Evolutionary conservation across 768 basidiomycete genomes (phyloP).

Genomic region (Russula lepida): DNA sequence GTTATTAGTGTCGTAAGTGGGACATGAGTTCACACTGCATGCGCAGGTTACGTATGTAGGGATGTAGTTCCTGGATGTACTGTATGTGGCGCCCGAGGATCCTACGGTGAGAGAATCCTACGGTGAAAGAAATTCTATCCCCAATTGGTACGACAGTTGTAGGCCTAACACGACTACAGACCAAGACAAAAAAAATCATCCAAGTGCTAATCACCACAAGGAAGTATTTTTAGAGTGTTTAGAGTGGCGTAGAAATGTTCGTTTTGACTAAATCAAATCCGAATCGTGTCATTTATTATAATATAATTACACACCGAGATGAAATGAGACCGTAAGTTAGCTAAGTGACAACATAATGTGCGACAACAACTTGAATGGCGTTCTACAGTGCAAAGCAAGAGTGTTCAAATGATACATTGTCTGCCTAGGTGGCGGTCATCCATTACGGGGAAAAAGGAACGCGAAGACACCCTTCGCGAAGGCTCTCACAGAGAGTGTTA

Average conservation of each 20-base stretch:
- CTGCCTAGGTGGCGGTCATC: neutral
- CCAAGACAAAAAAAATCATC: neutral
- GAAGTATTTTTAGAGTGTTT: too few relatives aligned
- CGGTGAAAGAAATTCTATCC: neutral
- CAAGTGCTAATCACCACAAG: neutral
- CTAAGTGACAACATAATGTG: neutral
- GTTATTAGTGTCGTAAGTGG: neutral
- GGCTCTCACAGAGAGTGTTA: neutral
- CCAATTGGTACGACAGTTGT: neutral
- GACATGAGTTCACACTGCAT: neutral
- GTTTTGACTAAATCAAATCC: too few relatives aligned
- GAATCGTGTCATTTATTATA: too few relatives aligned
- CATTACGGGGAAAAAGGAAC: neutral
- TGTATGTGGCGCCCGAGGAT: neutral
- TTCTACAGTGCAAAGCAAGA: too few relatives aligned
- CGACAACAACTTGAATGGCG: too few relatives aligned
- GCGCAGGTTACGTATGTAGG: neutral
- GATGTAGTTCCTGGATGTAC: neutral
- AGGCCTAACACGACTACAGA: neutral
- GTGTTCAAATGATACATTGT: neutral
- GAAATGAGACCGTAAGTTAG: neutral
- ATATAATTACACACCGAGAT: neutral
- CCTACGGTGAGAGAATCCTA: neutral
- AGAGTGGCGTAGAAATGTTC: too few relatives aligned
- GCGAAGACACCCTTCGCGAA: constrained; percentile 1